Evolutionary conservation across 208 protist species (phyloP), one percentile per base, ranked within the genome.

Genomic region (Endotrypanum monterogeii): DNA sequence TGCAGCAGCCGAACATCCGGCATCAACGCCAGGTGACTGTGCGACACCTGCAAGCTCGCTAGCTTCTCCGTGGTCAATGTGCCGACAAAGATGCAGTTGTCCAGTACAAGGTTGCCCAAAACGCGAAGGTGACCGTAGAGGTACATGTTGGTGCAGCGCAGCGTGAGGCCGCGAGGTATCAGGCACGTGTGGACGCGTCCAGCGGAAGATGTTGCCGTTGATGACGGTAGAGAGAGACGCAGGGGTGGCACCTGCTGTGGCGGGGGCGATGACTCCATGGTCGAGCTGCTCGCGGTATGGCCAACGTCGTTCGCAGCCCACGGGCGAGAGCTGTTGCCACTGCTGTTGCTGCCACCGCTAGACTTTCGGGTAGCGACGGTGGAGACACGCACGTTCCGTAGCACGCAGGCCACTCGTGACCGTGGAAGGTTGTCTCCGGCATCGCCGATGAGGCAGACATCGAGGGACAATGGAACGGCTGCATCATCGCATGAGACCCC

Each of bases 61-160:
- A 56, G 44, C 35, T 76, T 81, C 76, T 93, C 91, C 23, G 74
- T 67, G 25, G 67, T 58, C 52, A 93, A 62, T 4, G 82, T 74
- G 51, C 91, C 91, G 35, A 92, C 71, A 39, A 95, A 80, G 6
- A 76, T 75, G 76, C 91, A 95, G 67, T 88, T 68, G 16, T 78
- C 25, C n/a, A 95, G 77, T 51, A 74, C 69, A 37, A 95, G 71
- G 18, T 60, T 48, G 37, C 91, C 91, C 25, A 88, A 67, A 5
- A 95, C 85, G 44, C 61, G 81, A 30, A 95, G 71, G 48, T 87
- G 81, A 0, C 80, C 88, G 71, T 91, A 89, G 18, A 95, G 52
- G 61, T 72, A 79, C 54, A 92, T 23, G 46, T 92, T 58, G 35
- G 67, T 65, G 14, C 91, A 71, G 23, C 76, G 79, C 54, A 95